Conservation (phyloP, 2,329 filamentous ascomycete genomes). For the Colletotrichum neosansevieriae region DNA sequence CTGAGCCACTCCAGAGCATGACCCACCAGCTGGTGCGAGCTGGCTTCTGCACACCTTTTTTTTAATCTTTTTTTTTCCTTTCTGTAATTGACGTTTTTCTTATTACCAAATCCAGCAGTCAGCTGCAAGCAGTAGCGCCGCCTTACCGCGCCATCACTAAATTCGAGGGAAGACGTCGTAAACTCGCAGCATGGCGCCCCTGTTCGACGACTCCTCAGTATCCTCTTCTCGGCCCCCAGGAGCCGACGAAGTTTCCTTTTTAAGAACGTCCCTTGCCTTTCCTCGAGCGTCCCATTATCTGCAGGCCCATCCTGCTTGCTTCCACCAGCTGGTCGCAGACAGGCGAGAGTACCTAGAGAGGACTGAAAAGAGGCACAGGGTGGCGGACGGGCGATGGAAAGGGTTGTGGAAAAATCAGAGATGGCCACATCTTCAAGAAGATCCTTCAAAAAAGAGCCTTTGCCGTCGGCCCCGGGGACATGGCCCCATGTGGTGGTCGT, state of each 20-base stretch:
- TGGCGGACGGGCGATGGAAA: neutral
- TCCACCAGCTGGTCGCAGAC: neutral
- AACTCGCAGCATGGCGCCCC: conserved; percentile 19
- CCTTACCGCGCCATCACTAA: conserved; percentile 5
- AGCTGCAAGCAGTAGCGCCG: neutral
- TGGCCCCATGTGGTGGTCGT: conserved; percentile 8
- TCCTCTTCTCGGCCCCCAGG: conserved; percentile 10
- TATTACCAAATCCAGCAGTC: too few species aligned
- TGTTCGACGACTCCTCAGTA: neutral
- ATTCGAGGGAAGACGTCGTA: conserved; percentile 2
- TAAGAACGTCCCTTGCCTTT: conserved; percentile 10
- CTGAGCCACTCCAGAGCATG: conserved; percentile 22
- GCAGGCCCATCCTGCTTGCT: neutral
- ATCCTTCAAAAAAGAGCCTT: neutral
- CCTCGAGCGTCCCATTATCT: neutral
- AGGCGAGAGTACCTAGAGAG: neutral
- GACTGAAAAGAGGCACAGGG: neutral
- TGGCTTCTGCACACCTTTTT: too few species aligned
- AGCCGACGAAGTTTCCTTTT: conserved; percentile 7
- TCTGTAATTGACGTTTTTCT: too few species aligned
- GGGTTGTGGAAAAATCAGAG: neutral
- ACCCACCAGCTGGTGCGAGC: conserved; percentile 10
- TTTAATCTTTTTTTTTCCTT: neutral
- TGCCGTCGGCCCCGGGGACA: conserved; percentile 1
- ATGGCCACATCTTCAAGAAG: neutral